These are phyloP conservation scores for Cutaneotrichosporon sp. DNA, from an alignment of 1,284 basidiomycete genomes.

Conservation along the genomic window DNA sequence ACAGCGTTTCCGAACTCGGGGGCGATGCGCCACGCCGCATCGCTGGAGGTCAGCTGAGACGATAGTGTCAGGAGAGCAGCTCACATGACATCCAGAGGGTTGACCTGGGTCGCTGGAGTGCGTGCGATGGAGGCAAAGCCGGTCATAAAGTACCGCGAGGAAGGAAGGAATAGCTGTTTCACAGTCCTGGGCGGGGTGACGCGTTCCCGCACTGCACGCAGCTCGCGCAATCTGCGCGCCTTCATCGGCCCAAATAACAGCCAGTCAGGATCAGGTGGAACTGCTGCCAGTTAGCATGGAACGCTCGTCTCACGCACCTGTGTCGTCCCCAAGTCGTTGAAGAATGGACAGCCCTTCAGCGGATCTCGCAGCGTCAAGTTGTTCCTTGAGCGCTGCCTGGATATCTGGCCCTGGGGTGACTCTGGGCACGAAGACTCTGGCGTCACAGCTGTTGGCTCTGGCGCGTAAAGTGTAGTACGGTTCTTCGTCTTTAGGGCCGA, in stretches of 20 bases:
- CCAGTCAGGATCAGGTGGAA: neutral
- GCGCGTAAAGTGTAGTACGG: neutral
- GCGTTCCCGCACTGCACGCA: neutral
- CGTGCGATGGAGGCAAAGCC: neutral
- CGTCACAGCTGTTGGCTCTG: neutral
- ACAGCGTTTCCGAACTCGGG: neutral
- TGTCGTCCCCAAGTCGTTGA: neutral
- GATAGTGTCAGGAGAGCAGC: neutral
- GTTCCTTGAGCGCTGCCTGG: neutral
- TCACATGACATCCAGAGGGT: neutral
- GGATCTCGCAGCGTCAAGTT: neutral
- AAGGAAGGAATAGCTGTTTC: conserved; percentile 4
- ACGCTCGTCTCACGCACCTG: neutral
- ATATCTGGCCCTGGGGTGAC: neutral
- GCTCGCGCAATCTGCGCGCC: neutral
- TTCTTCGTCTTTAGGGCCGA: conserved; percentile 9
- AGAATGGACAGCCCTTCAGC: neutral
- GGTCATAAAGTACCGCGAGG: neutral
- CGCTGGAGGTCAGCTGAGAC: neutral
- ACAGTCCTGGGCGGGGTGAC: neutral
- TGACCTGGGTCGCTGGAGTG: neutral
- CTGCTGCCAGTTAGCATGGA: neutral
- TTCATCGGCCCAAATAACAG: neutral
- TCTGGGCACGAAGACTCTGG: neutral
- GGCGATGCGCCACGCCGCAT: neutral